These are phyloP conservation scores for Metschnikowia orientalis DNA, from an alignment of 805 yeast genomes.

Conservation along the genomic window DNA sequence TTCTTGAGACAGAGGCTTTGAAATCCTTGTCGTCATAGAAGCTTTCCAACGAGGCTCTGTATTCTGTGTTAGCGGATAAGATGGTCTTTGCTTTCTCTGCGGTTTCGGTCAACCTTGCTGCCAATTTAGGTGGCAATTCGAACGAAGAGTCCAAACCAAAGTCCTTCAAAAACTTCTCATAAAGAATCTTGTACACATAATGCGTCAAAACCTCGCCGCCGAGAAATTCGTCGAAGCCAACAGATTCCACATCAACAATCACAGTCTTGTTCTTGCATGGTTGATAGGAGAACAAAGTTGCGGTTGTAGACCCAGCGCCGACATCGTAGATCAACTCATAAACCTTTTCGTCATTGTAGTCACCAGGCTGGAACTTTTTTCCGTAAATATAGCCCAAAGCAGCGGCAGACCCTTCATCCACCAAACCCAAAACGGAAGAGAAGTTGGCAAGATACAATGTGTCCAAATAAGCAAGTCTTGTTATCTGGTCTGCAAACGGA, in stretches of 20 bases:
- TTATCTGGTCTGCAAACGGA: slow-evolving; percentile 56
- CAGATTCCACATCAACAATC: slow-evolving; percentile 61
- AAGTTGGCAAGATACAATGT: slow-evolving; percentile 68
- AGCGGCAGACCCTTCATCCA: slow-evolving; percentile 90
- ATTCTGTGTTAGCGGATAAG: slow-evolving; percentile 83
- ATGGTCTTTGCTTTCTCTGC: slow-evolving; percentile 88
- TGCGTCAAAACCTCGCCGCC: slow-evolving; percentile 78
- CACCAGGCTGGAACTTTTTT: slow-evolving; percentile 35
- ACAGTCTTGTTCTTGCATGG: slow-evolving; percentile 41
- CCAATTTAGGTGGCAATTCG: slow-evolving; percentile 52
- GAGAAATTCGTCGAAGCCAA: slow-evolving; percentile 59
- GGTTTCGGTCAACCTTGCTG: slow-evolving; percentile 67
- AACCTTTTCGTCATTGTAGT: slow-evolving; percentile 36
- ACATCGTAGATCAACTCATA: slow-evolving; percentile 77
- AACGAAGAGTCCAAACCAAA: slow-evolving; percentile 36
- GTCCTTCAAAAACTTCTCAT: slow-evolving; percentile 50
- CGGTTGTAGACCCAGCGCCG: slow-evolving; percentile 90
- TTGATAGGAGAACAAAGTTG: slow-evolving; percentile 70
- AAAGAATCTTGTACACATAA: slow-evolving; percentile 56
- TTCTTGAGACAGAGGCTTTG: slow-evolving; percentile 60
- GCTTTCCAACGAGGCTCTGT: slow-evolving; percentile 71
- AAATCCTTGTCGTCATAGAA: slow-evolving; percentile 72
- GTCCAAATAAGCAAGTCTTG: slow-evolving; percentile 68
- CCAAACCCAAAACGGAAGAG: slow-evolving; percentile 55
- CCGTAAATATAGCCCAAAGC: slow-evolving; percentile 75